Evolutionary conservation across 805 yeast genomes (phyloP).

Genomic region (Myxozyma melibiosi): DNA sequence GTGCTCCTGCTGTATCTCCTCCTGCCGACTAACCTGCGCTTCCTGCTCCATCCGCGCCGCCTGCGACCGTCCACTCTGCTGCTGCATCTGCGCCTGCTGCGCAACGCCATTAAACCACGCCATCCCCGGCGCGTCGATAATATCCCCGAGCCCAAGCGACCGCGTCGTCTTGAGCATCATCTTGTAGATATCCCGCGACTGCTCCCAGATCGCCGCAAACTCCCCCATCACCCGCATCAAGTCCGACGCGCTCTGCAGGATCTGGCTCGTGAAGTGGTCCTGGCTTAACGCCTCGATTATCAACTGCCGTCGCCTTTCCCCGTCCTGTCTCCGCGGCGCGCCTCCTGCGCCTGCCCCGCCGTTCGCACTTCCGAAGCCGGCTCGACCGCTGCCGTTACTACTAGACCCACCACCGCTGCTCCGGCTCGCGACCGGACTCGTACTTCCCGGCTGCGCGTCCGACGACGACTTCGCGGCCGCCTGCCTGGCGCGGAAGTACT

Average conservation of each 20-base stretch:
- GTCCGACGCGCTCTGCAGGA: constrained; percentile 1
- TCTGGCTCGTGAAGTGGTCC: constrained; percentile 6
- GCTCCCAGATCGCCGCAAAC: constrained; percentile 19
- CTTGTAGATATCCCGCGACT: constrained; percentile 12
- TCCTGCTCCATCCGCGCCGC: constrained; percentile 17
- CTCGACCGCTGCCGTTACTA: too few relatives aligned
- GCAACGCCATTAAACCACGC: constrained; percentile 5
- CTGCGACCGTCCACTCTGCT: constrained; percentile 20
- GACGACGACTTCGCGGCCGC: background rate
- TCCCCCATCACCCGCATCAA: constrained; percentile 15
- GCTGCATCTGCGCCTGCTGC: background rate
- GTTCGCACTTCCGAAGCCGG: too few relatives aligned
- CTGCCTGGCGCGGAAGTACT: background rate
- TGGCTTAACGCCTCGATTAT: constrained; percentile 4
- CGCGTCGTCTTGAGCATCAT: constrained; percentile 13
- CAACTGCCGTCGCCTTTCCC: constrained; percentile 4
- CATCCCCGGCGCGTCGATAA: constrained; percentile 22
- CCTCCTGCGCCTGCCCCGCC: background rate
- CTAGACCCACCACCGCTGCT: too few relatives aligned
- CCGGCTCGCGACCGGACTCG: too few relatives aligned
- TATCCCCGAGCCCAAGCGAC: constrained; percentile 19
- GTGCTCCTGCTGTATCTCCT: background rate
- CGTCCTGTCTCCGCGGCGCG: background rate
- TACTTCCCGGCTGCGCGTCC: background rate
- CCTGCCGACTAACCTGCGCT: background rate